phyloP scores from a whole-genome alignment of 352 stramenopile genomes.

The Globisporangium canariense region DNA sequence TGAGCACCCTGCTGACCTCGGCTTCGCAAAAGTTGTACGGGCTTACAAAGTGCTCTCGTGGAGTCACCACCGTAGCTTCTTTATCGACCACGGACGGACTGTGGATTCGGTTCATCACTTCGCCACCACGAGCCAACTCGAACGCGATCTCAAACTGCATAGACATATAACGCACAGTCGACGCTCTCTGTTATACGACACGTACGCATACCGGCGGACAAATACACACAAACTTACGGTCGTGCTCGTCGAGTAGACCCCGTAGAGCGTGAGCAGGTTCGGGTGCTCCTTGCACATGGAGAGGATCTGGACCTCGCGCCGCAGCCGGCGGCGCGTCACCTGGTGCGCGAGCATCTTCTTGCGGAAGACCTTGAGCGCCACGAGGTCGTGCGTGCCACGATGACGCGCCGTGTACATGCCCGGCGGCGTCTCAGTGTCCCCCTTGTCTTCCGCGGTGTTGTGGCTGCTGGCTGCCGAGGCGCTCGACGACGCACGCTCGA shows the following conservation, averaged over 20 bases:
- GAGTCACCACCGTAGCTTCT: background rate
- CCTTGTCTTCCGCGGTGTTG: background rate
- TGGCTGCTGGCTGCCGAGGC: background rate
- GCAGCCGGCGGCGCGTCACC: slow-evolving; percentile 48
- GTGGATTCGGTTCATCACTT: slow-evolving; percentile 51
- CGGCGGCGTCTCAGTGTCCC: slow-evolving; percentile 14
- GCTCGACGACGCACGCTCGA: slow-evolving; percentile 16
- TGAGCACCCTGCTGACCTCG: slow-evolving; percentile 53
- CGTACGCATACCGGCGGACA: background rate
- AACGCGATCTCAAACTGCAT: slow-evolving; percentile 67
- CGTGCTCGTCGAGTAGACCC: slow-evolving; percentile 38
- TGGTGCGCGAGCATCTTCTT: slow-evolving; percentile 42
- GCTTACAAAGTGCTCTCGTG: background rate
- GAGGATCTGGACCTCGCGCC: slow-evolving; percentile 66
- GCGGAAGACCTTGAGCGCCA: slow-evolving; percentile 69
- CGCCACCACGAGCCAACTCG: slow-evolving; percentile 60
- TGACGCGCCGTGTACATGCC: slow-evolving; percentile 66
- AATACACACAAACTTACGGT: slow-evolving; percentile 23
- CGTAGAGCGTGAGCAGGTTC: slow-evolving; percentile 68
- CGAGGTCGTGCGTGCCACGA: slow-evolving; percentile 55
- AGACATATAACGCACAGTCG: background rate
- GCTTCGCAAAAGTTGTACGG: slow-evolving; percentile 39
- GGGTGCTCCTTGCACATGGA: slow-evolving; percentile 40
- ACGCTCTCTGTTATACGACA: background rate
- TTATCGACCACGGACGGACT: background rate